Evolutionary conservation across 257 asterid genomes (phyloP), one percentile per base, ranked within the genome.

Genomic region (Vinca minor): DNA sequence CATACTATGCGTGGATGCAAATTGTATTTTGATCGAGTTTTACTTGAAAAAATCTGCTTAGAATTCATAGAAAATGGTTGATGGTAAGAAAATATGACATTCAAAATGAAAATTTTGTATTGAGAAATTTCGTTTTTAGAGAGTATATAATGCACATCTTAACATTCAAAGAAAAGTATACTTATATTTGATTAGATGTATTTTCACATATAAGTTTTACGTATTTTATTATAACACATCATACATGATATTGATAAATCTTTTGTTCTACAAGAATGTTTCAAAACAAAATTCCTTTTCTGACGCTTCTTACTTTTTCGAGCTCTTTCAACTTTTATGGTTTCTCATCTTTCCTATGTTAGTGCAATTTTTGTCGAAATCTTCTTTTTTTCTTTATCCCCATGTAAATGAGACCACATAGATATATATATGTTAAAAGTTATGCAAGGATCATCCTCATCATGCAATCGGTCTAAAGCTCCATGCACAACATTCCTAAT

Each of bases 391-490:
- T 67, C 68, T 28, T 73, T 71, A 20, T 67, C 55, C 32, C 69
- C 69, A 57, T 67, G 76, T 65, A 67, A 48, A 57, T 75, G 71
- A 31, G 28, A 26, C 80, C 73, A 75, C 59, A 71, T 10, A 10
- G 67, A 45, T 34, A 55, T 21, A 34, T 42, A 31, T 42, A 34
- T 61, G 18, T 47, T 50, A 29, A 57, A 73, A 1, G 10, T 12
- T 26, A 77, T 69, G 42, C 74, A 73, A 11, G 79, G 79, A 63
- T 77, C 76, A 12, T 6, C 4, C 45, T 73, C 76, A 66, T 25
- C 63, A 11, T 54, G 74, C 63, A 73, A 45, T 17, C 82, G 70
- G 62, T 73, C 76, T 26, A 77, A 39, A 15, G 80, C 80, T 63
- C 80, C 76, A 1, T 68, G 42, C 0, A 71, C 69, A 4, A 71